Conservation (phyloP, 169 alveolate species). For the Cryptosporidium ryanae region DNA sequence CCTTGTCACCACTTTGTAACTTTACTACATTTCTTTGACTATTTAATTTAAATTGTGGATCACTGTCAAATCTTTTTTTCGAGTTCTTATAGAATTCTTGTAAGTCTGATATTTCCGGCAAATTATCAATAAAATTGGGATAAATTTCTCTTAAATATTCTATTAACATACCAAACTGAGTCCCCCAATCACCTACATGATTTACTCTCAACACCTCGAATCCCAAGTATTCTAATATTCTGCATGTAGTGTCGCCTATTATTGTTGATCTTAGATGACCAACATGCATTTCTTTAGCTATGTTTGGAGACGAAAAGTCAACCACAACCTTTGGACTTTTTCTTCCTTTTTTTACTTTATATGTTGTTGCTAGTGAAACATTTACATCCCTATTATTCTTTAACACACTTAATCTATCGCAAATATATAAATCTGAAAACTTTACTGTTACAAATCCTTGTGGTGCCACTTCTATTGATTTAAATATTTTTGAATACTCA, state of each 20-base stretch:
- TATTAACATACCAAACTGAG: conserved; percentile 99
- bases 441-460: conserved; percentile 83
- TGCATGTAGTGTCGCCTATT: conserved; percentile 95
- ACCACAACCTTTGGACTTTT: conserved; percentile 84
- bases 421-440: conserved; percentile 74
- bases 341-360: conserved; percentile 27
- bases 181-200: conserved; percentile 99
- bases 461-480: conserved; percentile 85
- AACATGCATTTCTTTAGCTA: conserved; percentile 99
- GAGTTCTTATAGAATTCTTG: conserved; percentile 95
- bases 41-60: conserved; percentile 88
- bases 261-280: conserved; percentile 99
- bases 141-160: conserved; percentile 88
- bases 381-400: conserved; percentile 76
- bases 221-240: conserved; percentile 89
- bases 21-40: conserved; percentile 89
- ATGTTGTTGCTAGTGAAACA: conserved; percentile 73
- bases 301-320: conserved; percentile 99
- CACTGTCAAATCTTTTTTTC: conserved; percentile 89
- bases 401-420: conserved; percentile 38
- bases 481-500: conserved; percentile 47
- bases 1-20: conserved; percentile 88
- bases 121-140: conserved; percentile 91
- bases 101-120: conserved; percentile 93
- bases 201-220: conserved; percentile 90